A percentile compares a stretch with the other conserved stretches of the same genome.
Conservation (phyloP, 2,329 filamentous ascomycete species). For the Pseudogymnoascus sp. region DNA sequence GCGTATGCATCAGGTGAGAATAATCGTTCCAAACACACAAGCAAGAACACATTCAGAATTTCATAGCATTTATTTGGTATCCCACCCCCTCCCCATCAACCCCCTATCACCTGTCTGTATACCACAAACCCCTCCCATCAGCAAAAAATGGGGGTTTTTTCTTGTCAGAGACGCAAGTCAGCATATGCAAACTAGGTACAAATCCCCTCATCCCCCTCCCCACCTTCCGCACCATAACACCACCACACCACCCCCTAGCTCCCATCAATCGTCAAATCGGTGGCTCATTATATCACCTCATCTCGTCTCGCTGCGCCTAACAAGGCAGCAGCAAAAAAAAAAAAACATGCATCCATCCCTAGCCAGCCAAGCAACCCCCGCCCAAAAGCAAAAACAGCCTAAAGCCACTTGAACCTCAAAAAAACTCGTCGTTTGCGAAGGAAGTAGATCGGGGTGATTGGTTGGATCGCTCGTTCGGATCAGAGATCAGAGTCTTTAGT, state of each 20-base stretch:
- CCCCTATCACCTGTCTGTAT: not conserved
- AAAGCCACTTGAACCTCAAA: not conserved
- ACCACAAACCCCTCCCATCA: not conserved
- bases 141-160: constrained; percentile 1
- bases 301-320: not conserved
- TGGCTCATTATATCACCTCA: not conserved
- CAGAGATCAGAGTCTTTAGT: constrained; percentile 27
- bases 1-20: not conserved
- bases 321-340: not conserved
- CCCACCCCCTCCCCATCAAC: not conserved
- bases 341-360: not conserved
- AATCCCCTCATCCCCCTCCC: not conserved
- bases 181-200: constrained; percentile 4
- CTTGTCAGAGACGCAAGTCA: not conserved
- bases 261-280: constrained; percentile 3
- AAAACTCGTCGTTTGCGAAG: not conserved
- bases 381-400: not conserved
- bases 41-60: not conserved
- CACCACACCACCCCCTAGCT: too few species aligned
- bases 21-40: not conserved
- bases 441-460: not conserved
- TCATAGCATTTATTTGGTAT: constrained; percentile 3
- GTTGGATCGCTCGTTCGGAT: not conserved
- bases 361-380: not conserved
- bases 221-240: not conserved